Conservation (phyloP, 2,329 filamentous ascomycete species). For the Claviceps spartinae region DNA sequence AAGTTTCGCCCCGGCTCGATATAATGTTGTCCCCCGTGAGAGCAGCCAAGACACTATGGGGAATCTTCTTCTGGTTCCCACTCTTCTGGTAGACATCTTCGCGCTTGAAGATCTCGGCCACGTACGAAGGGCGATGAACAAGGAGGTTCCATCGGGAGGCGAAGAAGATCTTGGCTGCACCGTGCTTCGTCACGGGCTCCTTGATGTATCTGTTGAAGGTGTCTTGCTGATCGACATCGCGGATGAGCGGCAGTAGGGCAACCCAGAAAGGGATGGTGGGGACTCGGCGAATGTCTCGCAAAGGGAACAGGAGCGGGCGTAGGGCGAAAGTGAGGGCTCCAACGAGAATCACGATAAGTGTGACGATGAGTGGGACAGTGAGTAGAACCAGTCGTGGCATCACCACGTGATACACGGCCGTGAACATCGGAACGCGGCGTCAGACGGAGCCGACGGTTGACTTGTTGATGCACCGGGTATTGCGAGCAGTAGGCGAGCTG, state of each 20-base stretch:
- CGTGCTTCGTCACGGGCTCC: conserved; percentile 22
- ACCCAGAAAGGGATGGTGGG: conserved; percentile 31
- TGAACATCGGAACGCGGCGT: background rate
- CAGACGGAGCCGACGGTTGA: no score
- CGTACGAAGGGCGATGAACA: conserved; percentile 27
- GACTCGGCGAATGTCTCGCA: conserved; percentile 21
- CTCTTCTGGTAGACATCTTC: conserved; percentile 22
- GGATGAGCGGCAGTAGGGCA: conserved; percentile 26
- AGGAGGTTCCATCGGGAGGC: conserved; percentile 35
- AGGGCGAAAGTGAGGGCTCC: background rate
- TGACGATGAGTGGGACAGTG: background rate
- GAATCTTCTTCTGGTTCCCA: conserved; percentile 28
- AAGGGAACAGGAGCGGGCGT: conserved; percentile 10
- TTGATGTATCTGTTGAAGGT: conserved; percentile 26
- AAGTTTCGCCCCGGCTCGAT: conserved; percentile 21
- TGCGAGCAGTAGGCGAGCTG: no score
- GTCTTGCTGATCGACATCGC: conserved; percentile 28
- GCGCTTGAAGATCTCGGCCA: conserved; percentile 24
- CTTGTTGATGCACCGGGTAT: no score
- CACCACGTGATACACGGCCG: background rate
- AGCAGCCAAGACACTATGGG: conserved; percentile 22
- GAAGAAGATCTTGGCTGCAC: conserved; percentile 35
- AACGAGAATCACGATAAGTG: background rate
- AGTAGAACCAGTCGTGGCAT: background rate
- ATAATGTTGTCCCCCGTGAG: conserved; percentile 28